Conservation (phyloP, 2,329 filamentous ascomycete genomes). For the Apiospora marii region DNA sequence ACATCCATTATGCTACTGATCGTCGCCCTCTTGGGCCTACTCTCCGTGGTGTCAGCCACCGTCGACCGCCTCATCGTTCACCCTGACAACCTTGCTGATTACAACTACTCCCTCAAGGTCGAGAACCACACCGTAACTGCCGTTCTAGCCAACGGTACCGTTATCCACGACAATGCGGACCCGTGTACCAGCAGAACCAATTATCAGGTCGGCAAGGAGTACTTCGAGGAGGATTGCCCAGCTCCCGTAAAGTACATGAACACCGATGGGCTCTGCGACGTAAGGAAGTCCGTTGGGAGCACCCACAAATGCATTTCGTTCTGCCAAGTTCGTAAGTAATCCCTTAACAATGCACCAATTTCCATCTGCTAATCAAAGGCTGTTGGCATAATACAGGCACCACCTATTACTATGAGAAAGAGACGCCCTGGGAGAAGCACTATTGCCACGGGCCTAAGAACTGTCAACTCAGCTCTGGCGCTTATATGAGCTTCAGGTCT, state of each 20-base stretch:
- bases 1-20: neutral
- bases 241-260: neutral
- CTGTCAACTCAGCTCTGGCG: neutral
- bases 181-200: neutral
- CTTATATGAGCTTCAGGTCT: neutral
- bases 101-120: neutral
- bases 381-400: neutral
- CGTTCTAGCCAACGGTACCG: conserved; percentile 5
- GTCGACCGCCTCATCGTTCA: neutral
- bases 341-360: neutral
- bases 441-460: neutral
- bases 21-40: neutral
- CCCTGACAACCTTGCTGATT: neutral
- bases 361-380: neutral
- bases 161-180: neutral
- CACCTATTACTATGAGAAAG: neutral
- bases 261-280: neutral
- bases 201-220: neutral
- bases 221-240: neutral
- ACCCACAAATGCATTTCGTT: neutral
- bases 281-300: neutral
- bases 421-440: neutral
- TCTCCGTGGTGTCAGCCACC: neutral
- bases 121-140: neutral
- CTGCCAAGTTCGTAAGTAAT: conserved; percentile 1